phyloP scores from a whole-genome alignment of 306 rosid genomes.

The Trifolium dubium region DNA sequence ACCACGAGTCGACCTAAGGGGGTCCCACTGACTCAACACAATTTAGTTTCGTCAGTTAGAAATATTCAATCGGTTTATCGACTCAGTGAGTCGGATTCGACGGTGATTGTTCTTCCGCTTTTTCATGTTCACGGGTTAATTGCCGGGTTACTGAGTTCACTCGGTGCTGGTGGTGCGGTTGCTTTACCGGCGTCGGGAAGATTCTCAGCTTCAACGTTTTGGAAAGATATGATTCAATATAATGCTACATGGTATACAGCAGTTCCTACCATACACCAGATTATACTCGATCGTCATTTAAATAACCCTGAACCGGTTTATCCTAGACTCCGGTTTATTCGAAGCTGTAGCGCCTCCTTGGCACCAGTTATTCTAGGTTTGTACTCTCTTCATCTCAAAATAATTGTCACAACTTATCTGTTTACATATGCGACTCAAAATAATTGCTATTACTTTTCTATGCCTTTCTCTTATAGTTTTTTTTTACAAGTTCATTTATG shows the following conservation, averaged over 20 bases:
- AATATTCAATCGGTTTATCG: conserved; percentile 80
- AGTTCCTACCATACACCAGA: conserved; percentile 96
- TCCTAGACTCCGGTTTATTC: conserved; percentile 83
- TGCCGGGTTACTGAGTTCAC: conserved; percentile 70
- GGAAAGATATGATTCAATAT: conserved; percentile 72
- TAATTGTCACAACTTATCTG: too few species aligned
- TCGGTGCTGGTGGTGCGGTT: conserved; percentile 63
- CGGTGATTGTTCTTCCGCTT: conserved; percentile 78
- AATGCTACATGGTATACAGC: conserved; percentile 92
- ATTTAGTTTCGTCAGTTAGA: conserved; percentile 64
- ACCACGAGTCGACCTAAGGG: conserved; percentile 97
- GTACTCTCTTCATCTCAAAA: neutral
- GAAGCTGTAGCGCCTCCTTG: conserved; percentile 90
- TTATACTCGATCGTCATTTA: conserved; percentile 78
- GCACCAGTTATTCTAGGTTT: conserved; percentile 67
- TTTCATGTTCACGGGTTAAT: conserved; percentile 89
- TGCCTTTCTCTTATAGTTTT: too few species aligned
- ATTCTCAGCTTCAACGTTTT: conserved; percentile 85
- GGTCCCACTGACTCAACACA: conserved; percentile 81
- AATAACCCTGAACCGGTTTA: conserved; percentile 61
- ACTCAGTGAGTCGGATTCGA: conserved; percentile 75
- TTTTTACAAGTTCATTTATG: too few species aligned
- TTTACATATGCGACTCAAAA: too few species aligned
- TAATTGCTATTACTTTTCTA: too few species aligned
- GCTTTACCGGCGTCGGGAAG: conserved; percentile 75